Evolutionary conservation across 1,284 basidiomycete species (phyloP), one percentile per base, ranked within the genome.

Genomic region (Acaromyces ingoldii): DNA sequence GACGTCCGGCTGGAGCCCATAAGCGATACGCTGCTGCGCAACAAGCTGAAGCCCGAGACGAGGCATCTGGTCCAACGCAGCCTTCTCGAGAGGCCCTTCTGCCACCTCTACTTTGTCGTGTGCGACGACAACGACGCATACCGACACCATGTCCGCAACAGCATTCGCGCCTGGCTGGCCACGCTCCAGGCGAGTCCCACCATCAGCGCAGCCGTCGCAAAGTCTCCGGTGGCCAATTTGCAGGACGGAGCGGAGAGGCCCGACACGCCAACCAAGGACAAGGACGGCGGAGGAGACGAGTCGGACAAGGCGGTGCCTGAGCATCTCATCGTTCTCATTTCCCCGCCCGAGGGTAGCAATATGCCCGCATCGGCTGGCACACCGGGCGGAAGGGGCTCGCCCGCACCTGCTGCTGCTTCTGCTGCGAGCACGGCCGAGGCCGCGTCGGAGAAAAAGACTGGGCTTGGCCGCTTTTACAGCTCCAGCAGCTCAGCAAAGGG

Each of bases 401-500:
- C 6, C 50, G 54, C 29, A 84, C 79, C 91, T 43, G 87, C 95
- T 52, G 80, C 95, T 1, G 85, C 91, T 60, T n/a, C 22, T 6
- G 4, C 9, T 11, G 33, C 30, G 22, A n/a, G n/a, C n/a, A n/a
- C n/a, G n/a, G n/a, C n/a, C n/a, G 83, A 95, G 46, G 83, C 89
- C 41, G 21, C 60, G 43, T 10, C 44, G 19, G 57, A 58, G 17
- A 25, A 37, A 21, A 68, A 49, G 41, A 62, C 49, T 28, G 61
- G 51, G 37, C 67, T 55, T 63, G 69, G 54, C 52, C 64, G 62
- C 47, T 65, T 55, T 70, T 90, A 90, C 73, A 84, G 85, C 67
- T 82, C 89, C 36, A 44, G 36, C 67, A 89, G 89, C 71, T 84
- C 86, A 67, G 82, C 88, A 69, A 91, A 85, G 77, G 82, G 86